A percentile compares a stretch with the other conserved stretches of the same genome.
phyloP scores from a whole-genome alignment of 2,329 filamentous ascomycete species.

The Samsoniella hepiali region DNA sequence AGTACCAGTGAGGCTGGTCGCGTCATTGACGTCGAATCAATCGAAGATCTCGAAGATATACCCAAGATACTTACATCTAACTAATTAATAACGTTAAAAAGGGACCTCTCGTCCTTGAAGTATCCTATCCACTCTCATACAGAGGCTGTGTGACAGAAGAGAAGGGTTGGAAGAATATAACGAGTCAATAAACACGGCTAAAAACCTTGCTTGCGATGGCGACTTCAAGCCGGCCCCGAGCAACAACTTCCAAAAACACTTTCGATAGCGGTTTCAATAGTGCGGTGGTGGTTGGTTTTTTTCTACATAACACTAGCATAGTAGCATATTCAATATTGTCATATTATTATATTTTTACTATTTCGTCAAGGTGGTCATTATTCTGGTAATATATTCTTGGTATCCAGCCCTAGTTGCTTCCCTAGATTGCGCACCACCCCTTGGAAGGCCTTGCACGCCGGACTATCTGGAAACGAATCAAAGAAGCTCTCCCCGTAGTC shows the following conservation, averaged over 20 bases:
- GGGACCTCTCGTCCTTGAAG: not conserved
- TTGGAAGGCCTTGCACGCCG: constrained; percentile 79
- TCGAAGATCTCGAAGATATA: constrained; percentile 80
- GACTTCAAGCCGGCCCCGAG: too few relatives aligned
- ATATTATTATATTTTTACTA: constrained; percentile 22
- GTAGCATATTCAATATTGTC: not conserved
- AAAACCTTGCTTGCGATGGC: too few relatives aligned
- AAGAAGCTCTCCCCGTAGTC: constrained; percentile 98
- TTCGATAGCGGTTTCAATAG: too few relatives aligned
- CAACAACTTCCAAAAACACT: too few relatives aligned
- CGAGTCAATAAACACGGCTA: not conserved
- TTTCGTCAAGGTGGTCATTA: constrained; percentile 24
- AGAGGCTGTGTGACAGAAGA: too few relatives aligned
- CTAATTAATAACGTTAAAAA: not conserved
- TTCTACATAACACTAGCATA: not conserved
- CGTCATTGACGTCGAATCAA: constrained; percentile 78
- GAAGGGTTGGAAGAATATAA: too few relatives aligned
- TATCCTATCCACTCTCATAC: too few relatives aligned
- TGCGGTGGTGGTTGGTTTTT: too few relatives aligned
- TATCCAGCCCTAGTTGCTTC: constrained; percentile 60
- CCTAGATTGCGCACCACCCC: constrained; percentile 73
- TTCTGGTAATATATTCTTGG: constrained; percentile 50
- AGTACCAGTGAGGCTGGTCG: constrained; percentile 87
- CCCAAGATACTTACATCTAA: constrained; percentile 56
- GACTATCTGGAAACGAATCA: constrained; percentile 88